Evolutionary conservation across 1,284 basidiomycete genomes (phyloP).

Genomic region (Malassezia vespertilionis): DNA sequence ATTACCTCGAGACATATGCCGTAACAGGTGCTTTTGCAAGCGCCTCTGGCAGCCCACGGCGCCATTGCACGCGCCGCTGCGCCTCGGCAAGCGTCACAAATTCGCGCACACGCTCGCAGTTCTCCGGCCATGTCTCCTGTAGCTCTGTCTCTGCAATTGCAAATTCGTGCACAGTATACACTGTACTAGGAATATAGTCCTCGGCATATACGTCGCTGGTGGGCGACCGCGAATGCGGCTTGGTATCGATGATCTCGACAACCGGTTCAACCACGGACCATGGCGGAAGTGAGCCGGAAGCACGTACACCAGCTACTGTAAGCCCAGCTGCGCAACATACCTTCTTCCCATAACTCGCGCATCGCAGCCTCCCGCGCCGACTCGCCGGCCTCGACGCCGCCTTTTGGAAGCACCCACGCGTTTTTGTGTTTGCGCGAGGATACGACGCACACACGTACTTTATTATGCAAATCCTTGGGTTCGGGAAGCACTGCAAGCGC

Average conservation of each 20-base stretch:
- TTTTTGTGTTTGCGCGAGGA: slow-evolving; percentile 35
- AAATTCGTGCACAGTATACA: slow-evolving; percentile 29
- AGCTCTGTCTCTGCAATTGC: slow-evolving; percentile 6
- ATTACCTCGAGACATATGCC: no score
- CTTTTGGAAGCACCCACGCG: slow-evolving; percentile 37
- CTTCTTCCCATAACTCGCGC: slow-evolving; percentile 41
- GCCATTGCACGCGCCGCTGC: slow-evolving; percentile 22
- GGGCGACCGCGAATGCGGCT: slow-evolving; percentile 32
- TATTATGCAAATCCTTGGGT: neutral
- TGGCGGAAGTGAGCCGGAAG: neutral
- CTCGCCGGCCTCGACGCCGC: slow-evolving; percentile 38
- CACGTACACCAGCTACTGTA: slow-evolving; percentile 9
- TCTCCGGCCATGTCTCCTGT: slow-evolving; percentile 28
- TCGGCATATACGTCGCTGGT: slow-evolving; percentile 5
- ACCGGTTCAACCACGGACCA: neutral
- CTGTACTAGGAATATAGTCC: slow-evolving; percentile 26
- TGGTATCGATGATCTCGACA: slow-evolving; percentile 23
- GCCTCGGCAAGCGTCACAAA: slow-evolving; percentile 25
- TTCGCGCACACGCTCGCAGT: slow-evolving; percentile 24
- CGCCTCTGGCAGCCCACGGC: slow-evolving; percentile 14
- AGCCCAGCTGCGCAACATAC: slow-evolving; percentile 4
- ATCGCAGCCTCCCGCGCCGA: slow-evolving; percentile 24
- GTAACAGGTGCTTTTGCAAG: no score
- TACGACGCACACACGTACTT: slow-evolving; percentile 27
- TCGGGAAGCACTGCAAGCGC: slow-evolving; percentile 8